These are phyloP conservation scores for Talaromyces verruculosus DNA, from an alignment of 2,329 filamentous ascomycete genomes.

Conservation along the genomic window DNA sequence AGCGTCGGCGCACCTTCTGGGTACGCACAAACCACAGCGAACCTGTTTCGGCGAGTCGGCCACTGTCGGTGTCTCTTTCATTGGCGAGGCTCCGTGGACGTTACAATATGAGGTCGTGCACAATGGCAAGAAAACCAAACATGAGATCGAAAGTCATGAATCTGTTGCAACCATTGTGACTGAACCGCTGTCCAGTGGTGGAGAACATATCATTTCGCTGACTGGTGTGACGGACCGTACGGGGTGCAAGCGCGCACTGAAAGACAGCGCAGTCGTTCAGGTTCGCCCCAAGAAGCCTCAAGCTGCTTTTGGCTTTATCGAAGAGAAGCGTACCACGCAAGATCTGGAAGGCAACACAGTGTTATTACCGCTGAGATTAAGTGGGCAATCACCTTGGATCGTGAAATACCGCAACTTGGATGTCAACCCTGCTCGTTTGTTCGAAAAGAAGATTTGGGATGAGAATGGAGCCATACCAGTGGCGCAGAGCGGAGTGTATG, in stretches of 20 bases:
- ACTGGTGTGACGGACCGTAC: constrained; percentile 83
- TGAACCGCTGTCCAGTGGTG: constrained; percentile 70
- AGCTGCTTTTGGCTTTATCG: constrained; percentile 79
- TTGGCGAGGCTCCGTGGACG: constrained; percentile 82
- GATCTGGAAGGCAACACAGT: constrained; percentile 74
- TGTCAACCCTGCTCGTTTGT: constrained; percentile 48
- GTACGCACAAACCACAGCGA: constrained; percentile 55
- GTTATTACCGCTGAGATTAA: constrained; percentile 76
- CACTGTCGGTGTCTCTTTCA: constrained; percentile 69
- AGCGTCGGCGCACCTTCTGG: constrained; percentile 71
- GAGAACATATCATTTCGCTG: constrained; percentile 84
- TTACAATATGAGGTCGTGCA: constrained; percentile 92
- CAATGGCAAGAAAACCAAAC: constrained; percentile 76
- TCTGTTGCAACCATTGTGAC: constrained; percentile 72
- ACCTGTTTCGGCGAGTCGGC: constrained; percentile 83
- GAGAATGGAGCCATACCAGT: constrained; percentile 71
- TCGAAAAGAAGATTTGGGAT: constrained; percentile 51
- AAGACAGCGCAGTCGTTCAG: constrained; percentile 79
- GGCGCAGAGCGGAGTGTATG: constrained; percentile 69
- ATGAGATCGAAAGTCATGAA: constrained; percentile 63
- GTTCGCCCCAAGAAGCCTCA: constrained; percentile 87
- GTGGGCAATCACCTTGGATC: constrained; percentile 81
- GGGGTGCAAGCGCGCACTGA: constrained; percentile 80
- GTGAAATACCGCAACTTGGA: constrained; percentile 72
- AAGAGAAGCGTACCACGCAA: constrained; percentile 72